Evolutionary conservation across 805 yeast genomes (phyloP).

Genomic region (Geotrichum ghanense): DNA sequence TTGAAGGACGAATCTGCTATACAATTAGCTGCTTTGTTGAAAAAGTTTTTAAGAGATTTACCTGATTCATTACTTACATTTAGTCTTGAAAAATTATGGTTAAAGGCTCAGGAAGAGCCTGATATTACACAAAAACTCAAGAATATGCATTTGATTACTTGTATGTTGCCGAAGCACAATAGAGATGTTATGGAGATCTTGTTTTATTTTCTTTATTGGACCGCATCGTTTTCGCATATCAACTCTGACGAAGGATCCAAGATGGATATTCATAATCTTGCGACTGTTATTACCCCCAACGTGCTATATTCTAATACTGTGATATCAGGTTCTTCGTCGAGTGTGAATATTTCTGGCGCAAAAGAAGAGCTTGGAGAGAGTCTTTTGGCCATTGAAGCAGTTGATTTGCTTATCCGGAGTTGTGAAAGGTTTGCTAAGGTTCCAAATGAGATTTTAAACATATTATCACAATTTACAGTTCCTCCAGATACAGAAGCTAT

Average conservation of each 20-base stretch:
- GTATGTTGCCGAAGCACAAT: conserved; percentile 69
- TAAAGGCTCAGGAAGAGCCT: conserved; percentile 33
- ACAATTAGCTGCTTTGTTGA: conserved; percentile 85
- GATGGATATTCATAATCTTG: conserved; percentile 91
- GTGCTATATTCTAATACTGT: conserved; percentile 51
- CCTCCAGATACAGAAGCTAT: background rate
- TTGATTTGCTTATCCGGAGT: conserved; percentile 68
- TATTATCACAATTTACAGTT: conserved; percentile 35
- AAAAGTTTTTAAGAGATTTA: conserved; percentile 81
- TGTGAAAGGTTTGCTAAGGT: conserved; percentile 71
- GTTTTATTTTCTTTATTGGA: conserved; percentile 83
- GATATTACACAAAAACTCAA: conserved; percentile 38
- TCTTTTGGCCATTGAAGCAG: conserved; percentile 83
- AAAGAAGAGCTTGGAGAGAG: conserved; percentile 27
- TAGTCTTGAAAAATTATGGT: conserved; percentile 67
- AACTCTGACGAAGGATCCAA: conserved; percentile 87
- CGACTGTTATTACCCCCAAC: conserved; percentile 93
- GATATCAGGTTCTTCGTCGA: conserved; percentile 9
- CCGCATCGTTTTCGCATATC: conserved; percentile 85
- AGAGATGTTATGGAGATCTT: conserved; percentile 82
- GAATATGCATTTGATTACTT: conserved; percentile 51
- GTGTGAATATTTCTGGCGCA: conserved; percentile 15
- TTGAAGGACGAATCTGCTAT: conserved; percentile 70
- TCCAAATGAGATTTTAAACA: conserved; percentile 50
- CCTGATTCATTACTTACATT: conserved; percentile 85